Evolutionary conservation across 2,329 filamentous ascomycete species (phyloP).

Genomic region (Delphinella strobiligena): DNA sequence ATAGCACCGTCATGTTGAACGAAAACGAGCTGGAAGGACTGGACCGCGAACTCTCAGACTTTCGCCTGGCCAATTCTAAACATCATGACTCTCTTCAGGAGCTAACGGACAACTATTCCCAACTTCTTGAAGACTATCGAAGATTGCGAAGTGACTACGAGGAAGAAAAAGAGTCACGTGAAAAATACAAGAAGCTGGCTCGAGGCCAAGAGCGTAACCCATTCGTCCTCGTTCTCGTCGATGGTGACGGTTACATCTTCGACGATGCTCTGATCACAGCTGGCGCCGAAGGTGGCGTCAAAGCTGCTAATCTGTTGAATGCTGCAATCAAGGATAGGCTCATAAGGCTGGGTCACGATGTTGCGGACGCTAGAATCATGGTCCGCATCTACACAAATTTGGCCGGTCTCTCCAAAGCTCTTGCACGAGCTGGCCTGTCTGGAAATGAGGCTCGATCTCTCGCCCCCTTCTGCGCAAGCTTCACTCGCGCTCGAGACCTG

Average conservation of each 20-base stretch:
- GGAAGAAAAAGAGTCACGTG: conserved; percentile 40
- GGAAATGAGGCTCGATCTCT: conserved; percentile 46
- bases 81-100: conserved; percentile 15
- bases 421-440: conserved; percentile 37
- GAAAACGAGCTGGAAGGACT: conserved; percentile 11
- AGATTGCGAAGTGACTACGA: conserved; percentile 46
- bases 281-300: conserved; percentile 39
- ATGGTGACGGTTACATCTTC: conserved; percentile 46
- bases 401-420: conserved; percentile 31
- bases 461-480: conserved; percentile 43
- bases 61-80: conserved; percentile 11
- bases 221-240: conserved; percentile 49
- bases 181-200: conserved; percentile 44
- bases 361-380: conserved; percentile 39
- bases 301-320: conserved; percentile 42
- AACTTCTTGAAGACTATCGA: conserved; percentile 42
- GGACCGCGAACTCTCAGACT: conserved; percentile 13
- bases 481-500: conserved; percentile 44
- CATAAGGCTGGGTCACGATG: conserved; percentile 30
- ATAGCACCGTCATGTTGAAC: conserved; percentile 6
- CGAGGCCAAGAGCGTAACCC: conserved; percentile 38
- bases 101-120: conserved; percentile 28
- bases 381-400: conserved; percentile 37
- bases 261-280: conserved; percentile 18
- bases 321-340: conserved; percentile 38